A percentile compares a stretch with the other conserved stretches of the same genome.
Conservation (phyloP, 2,329 filamentous ascomycete species). For the Sporothrix curviconia region DNA sequence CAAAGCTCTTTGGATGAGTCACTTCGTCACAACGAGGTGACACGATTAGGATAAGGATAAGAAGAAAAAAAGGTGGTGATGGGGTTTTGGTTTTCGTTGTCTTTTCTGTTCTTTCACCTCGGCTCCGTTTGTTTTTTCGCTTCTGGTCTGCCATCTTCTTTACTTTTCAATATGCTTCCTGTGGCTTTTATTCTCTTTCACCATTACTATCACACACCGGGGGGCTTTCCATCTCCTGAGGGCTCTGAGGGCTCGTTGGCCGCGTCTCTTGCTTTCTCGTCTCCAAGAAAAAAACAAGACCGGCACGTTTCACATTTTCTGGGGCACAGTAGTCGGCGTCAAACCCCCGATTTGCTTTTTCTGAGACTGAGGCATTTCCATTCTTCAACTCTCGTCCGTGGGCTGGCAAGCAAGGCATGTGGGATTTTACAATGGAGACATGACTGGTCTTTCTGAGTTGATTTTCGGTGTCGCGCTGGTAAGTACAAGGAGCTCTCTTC, state of each 20-base stretch:
- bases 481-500: constrained; percentile 1
- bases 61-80: constrained; percentile 7
- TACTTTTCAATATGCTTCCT: too few species aligned
- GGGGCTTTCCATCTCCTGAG: constrained; percentile 7
- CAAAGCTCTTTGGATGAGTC: not conserved
- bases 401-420: constrained; percentile 15
- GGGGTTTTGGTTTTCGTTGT: not conserved
- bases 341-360: not conserved
- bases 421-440: constrained; percentile 10
- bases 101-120: not conserved
- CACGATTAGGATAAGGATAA: constrained; percentile 7
- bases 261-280: too few species aligned
- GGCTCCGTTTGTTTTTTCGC: not conserved
- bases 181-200: not conserved
- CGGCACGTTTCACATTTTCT: not conserved
- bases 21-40: not conserved
- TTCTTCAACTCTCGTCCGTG: not conserved
- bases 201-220: not conserved
- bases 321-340: not conserved
- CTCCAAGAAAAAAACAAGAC: too few species aligned
- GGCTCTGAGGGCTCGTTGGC: not conserved
- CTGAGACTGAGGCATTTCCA: not conserved
- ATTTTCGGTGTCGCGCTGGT: constrained; percentile 13
- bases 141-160: not conserved
- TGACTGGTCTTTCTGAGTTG: not conserved